These are phyloP conservation scores for Mycena metata DNA, from an alignment of 768 basidiomycete genomes.

Conservation along the genomic window DNA sequence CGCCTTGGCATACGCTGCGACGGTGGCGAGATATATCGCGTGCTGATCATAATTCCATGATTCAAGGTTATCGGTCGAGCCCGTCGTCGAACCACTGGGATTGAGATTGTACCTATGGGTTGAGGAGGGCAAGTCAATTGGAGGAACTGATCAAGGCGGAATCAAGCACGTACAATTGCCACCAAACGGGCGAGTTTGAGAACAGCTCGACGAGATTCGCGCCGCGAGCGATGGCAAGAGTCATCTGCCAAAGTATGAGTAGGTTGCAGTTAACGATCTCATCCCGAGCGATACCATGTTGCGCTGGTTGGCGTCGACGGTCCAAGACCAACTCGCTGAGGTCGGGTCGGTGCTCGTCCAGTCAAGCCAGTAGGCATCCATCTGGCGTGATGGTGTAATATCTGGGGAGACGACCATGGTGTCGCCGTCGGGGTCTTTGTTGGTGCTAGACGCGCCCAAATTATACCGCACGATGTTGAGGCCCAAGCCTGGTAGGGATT, in stretches of 20 bases:
- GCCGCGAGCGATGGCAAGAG: constrained; percentile 31
- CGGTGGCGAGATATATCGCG: constrained; percentile 35
- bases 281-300: constrained; percentile 17
- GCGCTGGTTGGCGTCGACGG: constrained; percentile 39
- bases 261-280: too few relatives aligned
- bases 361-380: constrained; percentile 35
- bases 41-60: constrained; percentile 39
- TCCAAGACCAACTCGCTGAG: constrained; percentile 35
- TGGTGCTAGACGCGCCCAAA: constrained; percentile 33
- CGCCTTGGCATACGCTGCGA: constrained; percentile 26
- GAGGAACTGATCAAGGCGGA: neutral
- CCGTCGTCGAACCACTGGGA: constrained; percentile 32
- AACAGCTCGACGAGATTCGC: constrained; percentile 36
- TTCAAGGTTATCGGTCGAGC: constrained; percentile 38
- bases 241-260: neutral
- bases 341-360: constrained; percentile 31
- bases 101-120: constrained; percentile 30
- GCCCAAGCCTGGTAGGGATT: constrained; percentile 31
- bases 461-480: constrained; percentile 38
- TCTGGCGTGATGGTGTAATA: constrained; percentile 33
- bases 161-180: constrained; percentile 36
- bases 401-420: constrained; percentile 33
- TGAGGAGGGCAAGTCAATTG: too few relatives aligned
- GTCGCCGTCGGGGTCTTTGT: constrained; percentile 36
- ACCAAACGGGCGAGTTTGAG: constrained; percentile 40